Evolutionary conservation across 352 stramenopile species (phyloP).

Genomic region (Pythium dissimile): DNA sequence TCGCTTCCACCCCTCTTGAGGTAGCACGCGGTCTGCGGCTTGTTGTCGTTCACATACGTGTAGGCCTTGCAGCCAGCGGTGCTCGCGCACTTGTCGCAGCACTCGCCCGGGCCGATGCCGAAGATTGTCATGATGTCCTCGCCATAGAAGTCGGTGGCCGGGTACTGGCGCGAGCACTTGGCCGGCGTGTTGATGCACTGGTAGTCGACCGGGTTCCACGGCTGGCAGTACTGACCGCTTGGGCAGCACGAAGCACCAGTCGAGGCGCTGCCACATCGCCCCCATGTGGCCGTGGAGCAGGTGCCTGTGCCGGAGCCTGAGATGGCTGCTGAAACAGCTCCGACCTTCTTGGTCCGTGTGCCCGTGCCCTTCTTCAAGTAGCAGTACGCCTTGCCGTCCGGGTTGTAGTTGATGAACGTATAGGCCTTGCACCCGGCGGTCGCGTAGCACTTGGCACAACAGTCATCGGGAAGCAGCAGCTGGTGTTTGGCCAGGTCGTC

Average conservation of each 20-base stretch:
- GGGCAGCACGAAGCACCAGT: neutral
- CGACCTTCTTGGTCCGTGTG: neutral
- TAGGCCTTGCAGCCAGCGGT: conserved; percentile 9
- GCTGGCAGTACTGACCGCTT: conserved; percentile 3
- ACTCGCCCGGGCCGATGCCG: neutral
- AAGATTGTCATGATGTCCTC: neutral
- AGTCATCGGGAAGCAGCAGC: conserved; percentile 28
- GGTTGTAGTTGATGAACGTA: conserved; percentile 42
- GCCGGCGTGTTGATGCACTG: conserved; percentile 24
- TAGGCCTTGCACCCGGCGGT: conserved; percentile 42
- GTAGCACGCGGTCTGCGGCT: conserved; percentile 6
- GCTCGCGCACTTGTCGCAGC: conserved; percentile 5
- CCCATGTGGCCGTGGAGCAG: neutral
- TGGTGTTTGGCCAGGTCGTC: conserved; percentile 35
- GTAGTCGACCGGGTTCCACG: conserved; percentile 30
- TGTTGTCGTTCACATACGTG: conserved; percentile 8
- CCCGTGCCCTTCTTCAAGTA: conserved; percentile 18
- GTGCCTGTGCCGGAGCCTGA: neutral
- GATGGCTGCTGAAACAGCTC: neutral
- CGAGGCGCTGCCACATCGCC: neutral
- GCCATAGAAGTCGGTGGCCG: neutral
- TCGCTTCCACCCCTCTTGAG: conserved; percentile 1
- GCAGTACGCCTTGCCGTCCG: conserved; percentile 14
- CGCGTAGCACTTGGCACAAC: conserved; percentile 27
- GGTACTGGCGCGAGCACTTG: conserved; percentile 2